Percentiles rank a stretch among this genome's conserved stretches.
phyloP scores from a whole-genome alignment of 2,329 filamentous ascomycete genomes.

The Aspergillus phoenicis region DNA sequence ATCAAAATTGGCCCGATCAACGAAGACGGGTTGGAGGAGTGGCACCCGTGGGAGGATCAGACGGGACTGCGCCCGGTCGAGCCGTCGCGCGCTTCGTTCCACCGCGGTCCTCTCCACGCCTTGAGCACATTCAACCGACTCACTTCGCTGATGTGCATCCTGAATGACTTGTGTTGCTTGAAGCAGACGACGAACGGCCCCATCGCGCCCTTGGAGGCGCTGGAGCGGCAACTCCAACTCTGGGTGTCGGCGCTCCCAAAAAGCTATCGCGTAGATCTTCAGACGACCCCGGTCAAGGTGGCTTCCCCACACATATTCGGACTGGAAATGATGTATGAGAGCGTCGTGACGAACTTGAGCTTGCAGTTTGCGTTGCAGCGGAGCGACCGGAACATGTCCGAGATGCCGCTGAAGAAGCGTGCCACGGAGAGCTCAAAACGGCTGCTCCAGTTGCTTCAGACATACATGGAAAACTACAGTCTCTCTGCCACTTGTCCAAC shows the following conservation, averaged over 20 bases:
- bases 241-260: constrained; percentile 36
- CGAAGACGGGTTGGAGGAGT: constrained; percentile 72
- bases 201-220: constrained; percentile 30
- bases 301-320: constrained; percentile 38
- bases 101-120: constrained; percentile 46
- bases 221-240: constrained; percentile 36
- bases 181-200: constrained; percentile 25
- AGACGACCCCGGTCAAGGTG: constrained; percentile 25
- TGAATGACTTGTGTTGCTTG: constrained; percentile 37
- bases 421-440: constrained; percentile 40
- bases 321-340: constrained; percentile 39
- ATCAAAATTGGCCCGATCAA: constrained; percentile 54
- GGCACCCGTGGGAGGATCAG: constrained; percentile 68
- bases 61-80: constrained; percentile 36
- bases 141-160: constrained; percentile 40
- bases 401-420: constrained; percentile 28
- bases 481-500: constrained; percentile 45
- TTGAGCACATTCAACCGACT: constrained; percentile 59
- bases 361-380: constrained; percentile 30
- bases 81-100: constrained; percentile 29
- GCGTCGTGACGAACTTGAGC: constrained; percentile 29
- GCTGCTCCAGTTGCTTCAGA: constrained; percentile 38
- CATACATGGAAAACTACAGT: constrained; percentile 45
- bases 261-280: constrained; percentile 34
- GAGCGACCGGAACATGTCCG: constrained; percentile 23